phyloP scores from a whole-genome alignment of 768 basidiomycete genomes.

The Sarcodon aspratus region DNA sequence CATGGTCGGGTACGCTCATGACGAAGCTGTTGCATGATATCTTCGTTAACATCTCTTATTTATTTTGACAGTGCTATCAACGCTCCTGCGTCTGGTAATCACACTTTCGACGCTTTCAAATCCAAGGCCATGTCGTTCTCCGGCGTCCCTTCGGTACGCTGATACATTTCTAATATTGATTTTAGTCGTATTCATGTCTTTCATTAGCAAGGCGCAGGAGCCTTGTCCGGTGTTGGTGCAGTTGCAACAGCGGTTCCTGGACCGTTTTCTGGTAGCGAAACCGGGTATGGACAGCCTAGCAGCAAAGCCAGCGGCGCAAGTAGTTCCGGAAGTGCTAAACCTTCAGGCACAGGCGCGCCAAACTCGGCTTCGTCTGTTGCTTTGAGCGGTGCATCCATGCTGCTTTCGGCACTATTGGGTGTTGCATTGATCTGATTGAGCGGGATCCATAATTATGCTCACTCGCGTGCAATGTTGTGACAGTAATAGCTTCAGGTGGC shows the following conservation, averaged over 20 bases:
- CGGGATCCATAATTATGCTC: no score
- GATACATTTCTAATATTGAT: background rate
- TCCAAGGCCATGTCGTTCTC: slow-evolving; percentile 18
- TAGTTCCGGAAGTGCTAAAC: background rate
- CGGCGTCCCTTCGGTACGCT: slow-evolving; percentile 23
- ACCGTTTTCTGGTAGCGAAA: slow-evolving; percentile 24
- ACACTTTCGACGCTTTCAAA: slow-evolving; percentile 28
- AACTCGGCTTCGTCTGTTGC: slow-evolving; percentile 2
- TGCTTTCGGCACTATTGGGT: slow-evolving; percentile 11
- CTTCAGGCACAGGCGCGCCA: no score
- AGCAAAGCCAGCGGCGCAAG: slow-evolving; percentile 1
- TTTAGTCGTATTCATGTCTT: no score
- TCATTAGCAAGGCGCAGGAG: slow-evolving; percentile 4
- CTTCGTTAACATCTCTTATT: background rate
- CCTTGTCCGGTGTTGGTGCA: slow-evolving; percentile 36
- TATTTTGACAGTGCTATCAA: slow-evolving; percentile 31
- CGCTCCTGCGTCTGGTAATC: slow-evolving; percentile 28
- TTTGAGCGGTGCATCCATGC: slow-evolving; percentile 6
- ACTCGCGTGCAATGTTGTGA: no score
- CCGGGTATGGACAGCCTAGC: slow-evolving; percentile 1
- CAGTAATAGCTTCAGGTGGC: no score
- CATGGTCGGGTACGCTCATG: slow-evolving; percentile 34
- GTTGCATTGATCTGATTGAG: slow-evolving; percentile 5
- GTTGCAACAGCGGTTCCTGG: slow-evolving; percentile 32
- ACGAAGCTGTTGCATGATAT: background rate